Evolutionary conservation across 129 eudicot genomes (phyloP), one percentile per base, ranked within the genome.

Genomic region (Escallonia herrerae): DNA sequence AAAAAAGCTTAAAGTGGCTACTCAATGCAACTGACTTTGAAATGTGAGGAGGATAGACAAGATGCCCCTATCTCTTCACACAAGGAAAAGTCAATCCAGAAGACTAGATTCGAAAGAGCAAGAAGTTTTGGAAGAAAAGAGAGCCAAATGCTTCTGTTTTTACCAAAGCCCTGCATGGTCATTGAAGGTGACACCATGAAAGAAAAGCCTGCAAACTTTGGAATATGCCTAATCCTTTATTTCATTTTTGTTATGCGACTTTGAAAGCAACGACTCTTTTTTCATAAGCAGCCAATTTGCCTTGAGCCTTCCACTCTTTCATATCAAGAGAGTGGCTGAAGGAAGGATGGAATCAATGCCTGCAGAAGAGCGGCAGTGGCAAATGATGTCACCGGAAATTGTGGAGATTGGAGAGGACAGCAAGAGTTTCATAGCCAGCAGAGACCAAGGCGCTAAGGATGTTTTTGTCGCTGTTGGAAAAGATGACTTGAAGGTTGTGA

Each of bases 401-500:
- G 94, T 77, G 9, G 97, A 91, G 75, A 68, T 87, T 60, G 82
- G 46, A 38, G 90, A 79, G 5, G 96, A 87, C 1, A 74, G 63
- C 64, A 75, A 62, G 69, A 76, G 75, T 57, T 61, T 62, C 37
- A 65, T 41, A 14, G 60, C 58, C 54, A 68, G 77, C 55, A 63
- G 76, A 46, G 80, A 74, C 3, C 74, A 65, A 7, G 72, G 67
- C 22, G 38, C 5, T 9, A 42, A 56, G 4, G 95, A 91, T 58
- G 90, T 91, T 8, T 91, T 74, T 69, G 85, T 91, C 33, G 97
- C 95, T 57, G 96, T 91, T 42, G 97, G 97, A 4, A 91, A 83
- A 66, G 72, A 85, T 64, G 96, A 85, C 60, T 52, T 87, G 76
- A 86, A 87, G 46, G 96, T 87, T 13, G 80, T 87, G 42, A 78